These are phyloP conservation scores for Candida buenavistaensis DNA, from an alignment of 1,139 yeast species.

Conservation along the genomic window DNA sequence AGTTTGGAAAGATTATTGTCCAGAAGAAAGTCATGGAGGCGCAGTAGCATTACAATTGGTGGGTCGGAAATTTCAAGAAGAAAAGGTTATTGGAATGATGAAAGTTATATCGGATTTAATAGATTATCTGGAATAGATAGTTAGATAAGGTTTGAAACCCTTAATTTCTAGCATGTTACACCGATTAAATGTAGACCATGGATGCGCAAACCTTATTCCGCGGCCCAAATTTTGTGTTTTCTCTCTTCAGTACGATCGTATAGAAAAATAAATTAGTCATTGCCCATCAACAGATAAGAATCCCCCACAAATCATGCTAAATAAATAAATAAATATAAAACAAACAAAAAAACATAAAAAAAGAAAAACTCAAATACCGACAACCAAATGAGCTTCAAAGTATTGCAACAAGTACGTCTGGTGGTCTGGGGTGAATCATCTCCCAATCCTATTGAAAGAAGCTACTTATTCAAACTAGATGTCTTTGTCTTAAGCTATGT, in stretches of 20 bases:
- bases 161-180: too few relatives aligned
- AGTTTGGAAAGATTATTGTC: conserved; percentile 45
- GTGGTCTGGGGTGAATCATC: conserved; percentile 42
- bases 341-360: too few relatives aligned
- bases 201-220: too few relatives aligned
- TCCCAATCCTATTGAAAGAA: conserved; percentile 36
- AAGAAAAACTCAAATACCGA: too few relatives aligned
- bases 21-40: conserved; percentile 57
- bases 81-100: conserved; percentile 50
- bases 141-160: background rate
- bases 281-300: too few relatives aligned
- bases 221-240: too few relatives aligned
- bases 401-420: conserved; percentile 1
- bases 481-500: conserved; percentile 57
- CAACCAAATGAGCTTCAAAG: conserved; percentile 2
- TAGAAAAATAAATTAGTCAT: too few relatives aligned
- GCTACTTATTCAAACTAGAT: conserved; percentile 50
- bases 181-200: too few relatives aligned
- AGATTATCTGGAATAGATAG: conserved; percentile 10
- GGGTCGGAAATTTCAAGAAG: conserved; percentile 60
- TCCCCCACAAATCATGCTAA: too few relatives aligned
- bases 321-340: too few relatives aligned
- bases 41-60: conserved; percentile 69
- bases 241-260: too few relatives aligned
- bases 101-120: conserved; percentile 22